Conservation (phyloP, 768 basidiomycete species). For the Leucogyrophana mollusca region DNA sequence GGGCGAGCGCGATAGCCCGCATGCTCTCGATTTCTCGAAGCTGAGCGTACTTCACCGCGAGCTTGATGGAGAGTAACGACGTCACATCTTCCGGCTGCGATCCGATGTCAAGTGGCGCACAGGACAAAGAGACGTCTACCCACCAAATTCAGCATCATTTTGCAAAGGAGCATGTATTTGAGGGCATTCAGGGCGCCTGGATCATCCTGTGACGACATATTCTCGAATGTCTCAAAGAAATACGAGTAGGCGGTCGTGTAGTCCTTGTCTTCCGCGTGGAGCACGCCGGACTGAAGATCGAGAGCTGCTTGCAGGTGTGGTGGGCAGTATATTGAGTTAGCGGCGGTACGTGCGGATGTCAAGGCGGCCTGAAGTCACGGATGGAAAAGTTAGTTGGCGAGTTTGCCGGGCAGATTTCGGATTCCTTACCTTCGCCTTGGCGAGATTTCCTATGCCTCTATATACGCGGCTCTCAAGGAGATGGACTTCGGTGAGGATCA, state of each 20-base stretch:
- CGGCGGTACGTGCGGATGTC: conserved; percentile 89
- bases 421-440: conserved; percentile 78
- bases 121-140: conserved; percentile 23
- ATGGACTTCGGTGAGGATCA: conserved; percentile 96
- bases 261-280: conserved; percentile 97
- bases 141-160: conserved; percentile 96
- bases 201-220: conserved; percentile 74
- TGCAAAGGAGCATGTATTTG: conserved; percentile 98
- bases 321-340: conserved; percentile 93
- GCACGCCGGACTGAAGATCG: conserved; percentile 73
- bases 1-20: conserved; percentile 92
- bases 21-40: conserved; percentile 91
- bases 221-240: conserved; percentile 97
- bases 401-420: not conserved
- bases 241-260: conserved; percentile 97
- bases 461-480: conserved; percentile 91
- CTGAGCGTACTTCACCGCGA: conserved; percentile 85
- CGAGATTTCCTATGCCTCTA: conserved; percentile 82
- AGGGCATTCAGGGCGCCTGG: conserved; percentile 75
- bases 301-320: conserved; percentile 60
- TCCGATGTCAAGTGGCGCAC: too few species aligned
- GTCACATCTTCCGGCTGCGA: conserved; percentile 94
- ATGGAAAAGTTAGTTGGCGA: too few species aligned
- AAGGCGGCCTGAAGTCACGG: conserved; percentile 76
- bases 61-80: conserved; percentile 80